Base-by-base conservation (phyloP, 495 filamentous ascomycete genomes). In the Letharia lupina region DNA sequence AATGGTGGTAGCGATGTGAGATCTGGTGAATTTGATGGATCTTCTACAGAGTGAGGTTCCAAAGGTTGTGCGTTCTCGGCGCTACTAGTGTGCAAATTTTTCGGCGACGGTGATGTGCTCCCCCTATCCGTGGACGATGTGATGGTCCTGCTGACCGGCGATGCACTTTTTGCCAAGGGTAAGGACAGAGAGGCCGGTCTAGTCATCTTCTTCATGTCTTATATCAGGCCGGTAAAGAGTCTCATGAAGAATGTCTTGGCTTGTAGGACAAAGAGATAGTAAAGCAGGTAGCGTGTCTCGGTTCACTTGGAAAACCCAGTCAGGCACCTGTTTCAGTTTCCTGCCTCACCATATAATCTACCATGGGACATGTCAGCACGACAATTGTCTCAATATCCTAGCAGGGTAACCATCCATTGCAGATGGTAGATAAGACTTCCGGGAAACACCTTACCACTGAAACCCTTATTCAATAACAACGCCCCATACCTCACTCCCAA, bases 1-100 rank as follows among this genome's bases (percentile, higher is more conserved):
- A 81, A 76, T 69, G 80, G 78, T 44, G 83, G 82, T 61, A 84
- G 80, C 28, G 84, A 78, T 18, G 83, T 84, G 61, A 83, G 68
- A 10, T 77, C 79, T 33, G 81, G 81, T 23, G 81, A 81, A 35
- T 72, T 67, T 52, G 76, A 69, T 63, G 79, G 69, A 68, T 33
- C 66, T 48, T 64, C 47, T 62, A 31, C 28, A 31, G 65, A 64
- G 23, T 13, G 15, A 35, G 59, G 48, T 59, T 54, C 33, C 54
- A 57, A 20, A 57, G 54, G 33, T 57, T 57, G 54, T 57, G 54
- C 33, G 54, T 57, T 57, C 54, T 57, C 54, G 54, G 54, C 54
- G 7, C 11, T 57, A 6, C 33, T 57, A 57, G 54, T 37, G 52
- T 33, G 52, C 31, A 56, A 37, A 56, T 28, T 15, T 52, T 56